Base-by-base conservation (phyloP, 2,329 filamentous ascomycete genomes). In the Colletotrichum sp. region DNA sequence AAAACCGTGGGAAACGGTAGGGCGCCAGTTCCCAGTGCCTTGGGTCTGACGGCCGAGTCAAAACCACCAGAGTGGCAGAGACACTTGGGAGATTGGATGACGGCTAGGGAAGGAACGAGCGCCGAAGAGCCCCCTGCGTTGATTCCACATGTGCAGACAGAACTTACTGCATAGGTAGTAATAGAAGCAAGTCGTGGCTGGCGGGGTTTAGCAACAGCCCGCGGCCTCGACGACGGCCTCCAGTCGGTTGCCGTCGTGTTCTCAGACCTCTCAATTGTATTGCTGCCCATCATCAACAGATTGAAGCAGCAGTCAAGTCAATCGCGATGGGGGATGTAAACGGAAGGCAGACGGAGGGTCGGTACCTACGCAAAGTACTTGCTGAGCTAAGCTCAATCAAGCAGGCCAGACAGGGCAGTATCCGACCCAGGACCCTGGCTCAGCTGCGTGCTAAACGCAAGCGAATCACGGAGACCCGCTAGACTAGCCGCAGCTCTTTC, bases 31-130 rank as follows among this genome's bases (percentile, higher is more conserved):
- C 39, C 68, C 68, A 62, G 32, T 64, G 44, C 32, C 49, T 65
- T 73, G 70, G 73, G 59, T 73, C 73, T 69, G 71, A 76, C 70
- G 73, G 70, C 70, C 59, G 63, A 72, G 62, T 64, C 39, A 76
- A 72, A 39, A 44, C 32, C 36, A 60, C 55, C 30, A 67, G 55
- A 52, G 44, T 52, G 44, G 44, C 44, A 52, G 44, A 55, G 52
- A 62, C 44, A 39, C 24, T 49, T 64, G 73, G 59, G 70, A 76
- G 69, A 76, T 76, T 76, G 73, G 73, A 76, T 69, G 69, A 73
- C 64, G 64, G 70, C 44, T 64, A 73, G 59, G 59, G 69, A 64
- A 76, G 55, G 69, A 64, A 64, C 73, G 69, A 72, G 63, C 73
- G 69, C 63, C 73, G 63, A 44, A 52, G 36, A 26, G 30, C 49